phyloP scores from a whole-genome alignment of 768 basidiomycete species.

The Kwoniella sp. region DNA sequence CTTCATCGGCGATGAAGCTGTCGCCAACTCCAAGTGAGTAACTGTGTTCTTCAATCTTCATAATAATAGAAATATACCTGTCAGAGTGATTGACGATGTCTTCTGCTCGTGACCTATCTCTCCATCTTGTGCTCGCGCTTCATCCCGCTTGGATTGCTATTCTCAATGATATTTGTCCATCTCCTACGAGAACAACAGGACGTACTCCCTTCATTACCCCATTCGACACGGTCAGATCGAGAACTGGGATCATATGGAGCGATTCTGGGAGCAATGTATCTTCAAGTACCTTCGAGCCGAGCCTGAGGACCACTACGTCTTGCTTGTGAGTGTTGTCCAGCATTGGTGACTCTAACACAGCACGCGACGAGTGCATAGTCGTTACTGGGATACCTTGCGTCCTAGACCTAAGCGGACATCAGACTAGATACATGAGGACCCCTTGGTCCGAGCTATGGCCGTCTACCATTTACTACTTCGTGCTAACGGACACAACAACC shows the following conservation, averaged over 20 bases:
- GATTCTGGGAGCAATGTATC: slow-evolving; percentile 99
- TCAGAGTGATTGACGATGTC: neutral
- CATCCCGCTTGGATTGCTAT: too few relatives aligned
- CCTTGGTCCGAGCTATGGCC: too few relatives aligned
- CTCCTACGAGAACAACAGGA: slow-evolving; percentile 58
- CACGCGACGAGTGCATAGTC: too few relatives aligned
- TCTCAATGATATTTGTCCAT: too few relatives aligned
- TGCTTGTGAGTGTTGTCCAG: slow-evolving; percentile 90
- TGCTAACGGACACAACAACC: too few relatives aligned
- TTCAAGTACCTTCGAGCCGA: slow-evolving; percentile 99
- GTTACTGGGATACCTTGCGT: too few relatives aligned
- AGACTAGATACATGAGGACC: too few relatives aligned
- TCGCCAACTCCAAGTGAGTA: slow-evolving; percentile 78
- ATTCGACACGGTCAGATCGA: slow-evolving; percentile 97
- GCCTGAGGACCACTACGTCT: slow-evolving; percentile 98
- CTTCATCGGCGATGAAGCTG: slow-evolving; percentile 97
- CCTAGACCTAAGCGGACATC: too few relatives aligned
- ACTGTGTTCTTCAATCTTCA: neutral
- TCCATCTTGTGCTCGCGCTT: too few relatives aligned
- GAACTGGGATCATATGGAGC: slow-evolving; percentile 85
- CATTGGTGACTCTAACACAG: too few relatives aligned
- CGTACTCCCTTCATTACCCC: slow-evolving; percentile 93
- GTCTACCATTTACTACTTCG: too few relatives aligned
- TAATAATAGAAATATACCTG: neutral
- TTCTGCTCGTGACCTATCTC: neutral